These are phyloP conservation scores for Herpetomonas muscarum DNA, from an alignment of 208 protist genomes.

Conservation along the genomic window DNA sequence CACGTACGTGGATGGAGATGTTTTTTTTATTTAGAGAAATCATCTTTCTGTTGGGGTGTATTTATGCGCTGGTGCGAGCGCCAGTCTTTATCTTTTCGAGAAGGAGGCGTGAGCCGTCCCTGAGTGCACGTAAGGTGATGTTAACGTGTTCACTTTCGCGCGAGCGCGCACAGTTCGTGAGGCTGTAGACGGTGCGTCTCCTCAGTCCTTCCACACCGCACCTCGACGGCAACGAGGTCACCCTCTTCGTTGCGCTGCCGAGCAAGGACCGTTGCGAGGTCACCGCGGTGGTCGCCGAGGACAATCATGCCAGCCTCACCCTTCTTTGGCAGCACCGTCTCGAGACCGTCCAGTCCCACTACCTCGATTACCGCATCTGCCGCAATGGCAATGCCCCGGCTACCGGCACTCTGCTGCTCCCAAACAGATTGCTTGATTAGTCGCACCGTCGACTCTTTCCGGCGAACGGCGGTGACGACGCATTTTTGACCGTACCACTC, in stretches of 20 bases:
- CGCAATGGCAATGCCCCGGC: too few species aligned
- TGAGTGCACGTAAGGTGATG: not conserved
- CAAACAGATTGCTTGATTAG: constrained; percentile 19
- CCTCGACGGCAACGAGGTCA: constrained; percentile 40
- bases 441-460: constrained; percentile 50
- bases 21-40: too few species aligned
- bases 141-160: not conserved
- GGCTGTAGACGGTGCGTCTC: constrained; percentile 35
- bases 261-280: constrained; percentile 47
- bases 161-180: constrained; percentile 49
- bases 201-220: constrained; percentile 32
- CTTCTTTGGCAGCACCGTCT: constrained; percentile 74
- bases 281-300: constrained; percentile 42
- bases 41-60: too few species aligned
- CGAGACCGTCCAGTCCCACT: constrained; percentile 48
- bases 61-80: too few species aligned
- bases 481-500: constrained; percentile 62
- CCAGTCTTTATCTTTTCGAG: too few species aligned
- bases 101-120: not conserved
- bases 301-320: constrained; percentile 62
- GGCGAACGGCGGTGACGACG: constrained; percentile 42
- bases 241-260: constrained; percentile 31
- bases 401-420: constrained; percentile 1
- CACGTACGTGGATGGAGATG: too few species aligned
- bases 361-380: too few species aligned